Evolutionary conservation across 345 rosid genomes (phyloP).

Genomic region (Boechera divaricarpa): DNA sequence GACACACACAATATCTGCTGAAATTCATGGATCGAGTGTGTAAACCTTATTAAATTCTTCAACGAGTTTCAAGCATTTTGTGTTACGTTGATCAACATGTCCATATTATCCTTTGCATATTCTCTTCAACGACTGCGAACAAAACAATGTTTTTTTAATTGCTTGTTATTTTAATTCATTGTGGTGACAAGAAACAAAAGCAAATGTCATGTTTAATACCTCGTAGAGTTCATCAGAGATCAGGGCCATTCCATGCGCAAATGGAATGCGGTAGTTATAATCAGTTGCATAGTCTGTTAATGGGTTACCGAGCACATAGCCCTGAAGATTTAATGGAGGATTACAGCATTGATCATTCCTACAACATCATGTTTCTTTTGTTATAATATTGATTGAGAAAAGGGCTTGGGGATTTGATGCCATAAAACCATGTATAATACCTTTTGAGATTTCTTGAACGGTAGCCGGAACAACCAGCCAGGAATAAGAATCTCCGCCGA

Average conservation of each 20-base stretch:
- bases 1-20: background rate
- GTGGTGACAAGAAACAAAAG: background rate
- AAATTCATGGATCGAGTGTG: background rate
- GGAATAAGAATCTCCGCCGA: constrained; percentile 68
- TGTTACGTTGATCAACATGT: constrained; percentile 44
- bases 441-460: constrained; percentile 46
- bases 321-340: constrained; percentile 63
- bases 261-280: constrained; percentile 49
- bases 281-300: constrained; percentile 44
- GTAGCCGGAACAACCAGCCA: constrained; percentile 56
- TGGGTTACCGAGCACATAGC: constrained; percentile 72
- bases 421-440: background rate
- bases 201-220: constrained; percentile 42
- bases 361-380: background rate
- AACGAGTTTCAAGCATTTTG: constrained; percentile 48
- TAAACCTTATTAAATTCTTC: constrained; percentile 24
- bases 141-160: background rate
- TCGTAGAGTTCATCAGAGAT: constrained; percentile 74
- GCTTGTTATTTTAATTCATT: background rate
- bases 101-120: constrained; percentile 49
- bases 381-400: background rate
- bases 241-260: constrained; percentile 68
- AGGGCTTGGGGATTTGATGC: background rate
- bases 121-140: constrained; percentile 48
- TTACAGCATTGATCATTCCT: constrained; percentile 52